Base-by-base conservation (phyloP, 805 yeast species). In the Phaffomyces thermotolerans region DNA sequence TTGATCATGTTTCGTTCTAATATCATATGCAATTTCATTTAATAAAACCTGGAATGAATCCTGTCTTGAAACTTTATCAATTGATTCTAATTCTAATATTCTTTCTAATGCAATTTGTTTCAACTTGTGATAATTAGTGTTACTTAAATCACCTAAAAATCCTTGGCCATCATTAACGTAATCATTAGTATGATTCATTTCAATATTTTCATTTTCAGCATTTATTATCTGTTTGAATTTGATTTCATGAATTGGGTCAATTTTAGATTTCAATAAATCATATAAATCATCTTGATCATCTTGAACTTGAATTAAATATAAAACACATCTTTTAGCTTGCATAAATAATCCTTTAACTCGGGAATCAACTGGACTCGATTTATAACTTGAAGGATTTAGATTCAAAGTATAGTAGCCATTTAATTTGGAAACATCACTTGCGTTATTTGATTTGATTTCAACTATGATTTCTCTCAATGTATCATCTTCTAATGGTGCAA, bases 231-330 rank as follows among this genome's bases (percentile, higher is more conserved):
- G 68, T 42, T 67, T 67, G 62, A 84, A 89, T 41, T 63, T 69
- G 6, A 67, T 62, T 59, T 93, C 99, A 58, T 91, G 91, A 15
- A 68, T 71, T 0, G 81, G 76, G 32, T 71, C 68, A 27, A 85
- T 86, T 4, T 83, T 84, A 4, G 81, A 75, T 9, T 84, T 71
- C 40, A 88, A 62, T 42, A 87, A 64, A 40, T 84, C 91, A 43
- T 82, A 73, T 37, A 91, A 69, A 49, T 79, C 81, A 2, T 74
- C 68, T 23, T 80, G 80, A 13, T 76, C 75, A 38, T 67, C 72
- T 66, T 93, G 97, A 6, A 93, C 85, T 51, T 89, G 79, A 49
- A 90, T 78, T 55, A 91, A 78, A 57, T 88, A 88, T 14, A 84
- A 65, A n/a, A 90, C 66, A 52, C 89, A 83, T 49, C 95, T 69